phyloP scores from a whole-genome alignment of 2,329 filamentous ascomycete species.

The Cladobotryum protrusum region DNA sequence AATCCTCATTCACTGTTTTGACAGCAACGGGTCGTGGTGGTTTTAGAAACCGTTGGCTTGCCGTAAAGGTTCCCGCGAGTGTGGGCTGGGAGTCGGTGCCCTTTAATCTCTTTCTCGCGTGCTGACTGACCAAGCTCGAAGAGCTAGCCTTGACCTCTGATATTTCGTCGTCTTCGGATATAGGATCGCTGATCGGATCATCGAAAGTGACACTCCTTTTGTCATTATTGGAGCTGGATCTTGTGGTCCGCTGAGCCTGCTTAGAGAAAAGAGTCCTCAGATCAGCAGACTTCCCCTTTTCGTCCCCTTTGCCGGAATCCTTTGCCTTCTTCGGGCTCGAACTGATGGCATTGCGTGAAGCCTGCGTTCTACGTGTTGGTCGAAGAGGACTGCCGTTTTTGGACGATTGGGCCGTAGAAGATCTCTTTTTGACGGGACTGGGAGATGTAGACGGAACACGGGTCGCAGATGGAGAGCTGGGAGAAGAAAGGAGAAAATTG shows the following conservation, averaged over 20 bases:
- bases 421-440: constrained; percentile 33
- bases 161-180: constrained; percentile 56
- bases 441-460: constrained; percentile 32
- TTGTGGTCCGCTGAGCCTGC: constrained; percentile 47
- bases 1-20: constrained; percentile 42
- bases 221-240: constrained; percentile 25
- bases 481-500: constrained; percentile 50
- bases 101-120: constrained; percentile 48
- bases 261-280: constrained; percentile 56
- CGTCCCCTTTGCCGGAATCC: constrained; percentile 34
- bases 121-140: constrained; percentile 50
- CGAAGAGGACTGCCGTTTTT: constrained; percentile 15
- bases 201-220: constrained; percentile 30
- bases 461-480: constrained; percentile 32
- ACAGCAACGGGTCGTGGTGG: constrained; percentile 29
- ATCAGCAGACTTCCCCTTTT: constrained; percentile 50
- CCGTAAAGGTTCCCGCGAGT: constrained; percentile 20
- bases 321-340: constrained; percentile 35
- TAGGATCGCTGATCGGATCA: constrained; percentile 47
- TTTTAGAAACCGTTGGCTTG: constrained; percentile 48
- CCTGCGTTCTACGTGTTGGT: constrained; percentile 22
- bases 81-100: constrained; percentile 23
- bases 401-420: constrained; percentile 9
- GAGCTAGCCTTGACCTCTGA: constrained; percentile 43
- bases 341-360: constrained; percentile 25